Percentiles rank a stretch among this genome's conserved stretches.
Evolutionary conservation across 2,329 filamentous ascomycete genomes (phyloP).

Genomic region (Penicillium brevicompactum): DNA sequence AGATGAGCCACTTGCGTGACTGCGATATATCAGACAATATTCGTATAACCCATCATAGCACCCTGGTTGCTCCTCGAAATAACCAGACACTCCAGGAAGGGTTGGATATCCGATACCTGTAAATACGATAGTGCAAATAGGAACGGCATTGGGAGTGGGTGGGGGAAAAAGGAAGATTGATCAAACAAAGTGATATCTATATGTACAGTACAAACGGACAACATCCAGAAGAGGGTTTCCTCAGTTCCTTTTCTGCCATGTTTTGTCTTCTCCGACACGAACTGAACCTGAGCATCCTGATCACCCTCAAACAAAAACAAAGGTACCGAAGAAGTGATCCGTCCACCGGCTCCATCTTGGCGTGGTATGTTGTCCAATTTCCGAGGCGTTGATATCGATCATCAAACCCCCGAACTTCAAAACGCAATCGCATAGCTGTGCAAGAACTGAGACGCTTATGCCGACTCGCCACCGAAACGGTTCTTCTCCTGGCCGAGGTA

Average conservation of each 20-base stretch:
- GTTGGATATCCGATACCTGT: too few species aligned
- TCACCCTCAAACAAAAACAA: neutral
- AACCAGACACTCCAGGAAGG: too few species aligned
- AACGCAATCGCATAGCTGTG: constrained; percentile 5
- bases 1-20: neutral
- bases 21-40: neutral
- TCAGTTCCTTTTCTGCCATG: constrained; percentile 12
- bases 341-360: neutral
- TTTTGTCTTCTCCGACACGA: constrained; percentile 4
- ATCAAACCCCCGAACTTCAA: neutral
- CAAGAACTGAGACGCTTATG: constrained; percentile 18
- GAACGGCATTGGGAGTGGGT: neutral
- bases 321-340: neutral
- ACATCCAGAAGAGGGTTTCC: constrained; percentile 12
- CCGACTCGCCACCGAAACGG: constrained; percentile 47
- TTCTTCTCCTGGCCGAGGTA: constrained; percentile 67
- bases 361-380: neutral
- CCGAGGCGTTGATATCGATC: neutral
- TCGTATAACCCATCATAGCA: too few species aligned
- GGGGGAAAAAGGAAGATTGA: constrained; percentile 20
- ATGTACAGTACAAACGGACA: constrained; percentile 28
- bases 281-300: neutral
- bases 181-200: constrained; percentile 31
- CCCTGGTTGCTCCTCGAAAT: too few species aligned
- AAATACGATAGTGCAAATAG: neutral